Conservation (phyloP, 129 eudicot genomes). For the Chrysanthemum makinoi region DNA sequence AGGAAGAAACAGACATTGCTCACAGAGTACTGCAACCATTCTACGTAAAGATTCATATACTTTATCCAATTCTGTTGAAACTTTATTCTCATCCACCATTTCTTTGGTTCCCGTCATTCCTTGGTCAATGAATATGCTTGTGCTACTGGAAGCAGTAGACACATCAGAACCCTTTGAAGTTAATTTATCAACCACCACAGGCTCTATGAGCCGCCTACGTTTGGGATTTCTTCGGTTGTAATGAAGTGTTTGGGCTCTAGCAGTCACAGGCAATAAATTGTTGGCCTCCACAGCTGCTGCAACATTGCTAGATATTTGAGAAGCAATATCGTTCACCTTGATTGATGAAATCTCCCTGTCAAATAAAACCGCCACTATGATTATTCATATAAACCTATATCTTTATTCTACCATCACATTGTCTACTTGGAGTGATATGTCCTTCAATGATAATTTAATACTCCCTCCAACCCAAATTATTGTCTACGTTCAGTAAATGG, state of each 20-base stretch:
- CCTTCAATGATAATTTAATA: too few species aligned
- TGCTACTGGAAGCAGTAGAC: slow-evolving; percentile 40
- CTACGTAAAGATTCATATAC: slow-evolving; percentile 55
- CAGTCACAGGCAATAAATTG: slow-evolving; percentile 61
- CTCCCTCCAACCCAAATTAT: too few species aligned
- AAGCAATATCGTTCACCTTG: slow-evolving; percentile 83
- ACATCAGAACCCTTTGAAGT: slow-evolving; percentile 36
- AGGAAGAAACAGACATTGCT: slow-evolving; percentile 80
- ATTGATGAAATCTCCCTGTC: slow-evolving; percentile 86
- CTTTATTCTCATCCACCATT: slow-evolving; percentile 31
- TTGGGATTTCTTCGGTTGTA: slow-evolving; percentile 83
- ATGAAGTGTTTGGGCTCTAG: slow-evolving; percentile 54
- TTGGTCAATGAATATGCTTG: slow-evolving; percentile 41
- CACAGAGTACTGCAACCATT: slow-evolving; percentile 93
- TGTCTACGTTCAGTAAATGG: too few species aligned
- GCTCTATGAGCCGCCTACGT: slow-evolving; percentile 77
- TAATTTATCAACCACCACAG: slow-evolving; percentile 34
- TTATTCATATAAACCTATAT: not conserved
- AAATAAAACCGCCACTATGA: slow-evolving; percentile 20
- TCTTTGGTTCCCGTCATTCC: slow-evolving; percentile 39
- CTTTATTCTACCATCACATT: too few species aligned
- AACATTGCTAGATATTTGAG: slow-evolving; percentile 74
- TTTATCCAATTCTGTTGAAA: slow-evolving; percentile 45
- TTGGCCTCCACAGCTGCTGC: slow-evolving; percentile 92
- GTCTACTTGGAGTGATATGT: too few species aligned